phyloP scores from a whole-genome alignment of 2,329 filamentous ascomycete genomes.

The Chrysoporthe austroafricana region DNA sequence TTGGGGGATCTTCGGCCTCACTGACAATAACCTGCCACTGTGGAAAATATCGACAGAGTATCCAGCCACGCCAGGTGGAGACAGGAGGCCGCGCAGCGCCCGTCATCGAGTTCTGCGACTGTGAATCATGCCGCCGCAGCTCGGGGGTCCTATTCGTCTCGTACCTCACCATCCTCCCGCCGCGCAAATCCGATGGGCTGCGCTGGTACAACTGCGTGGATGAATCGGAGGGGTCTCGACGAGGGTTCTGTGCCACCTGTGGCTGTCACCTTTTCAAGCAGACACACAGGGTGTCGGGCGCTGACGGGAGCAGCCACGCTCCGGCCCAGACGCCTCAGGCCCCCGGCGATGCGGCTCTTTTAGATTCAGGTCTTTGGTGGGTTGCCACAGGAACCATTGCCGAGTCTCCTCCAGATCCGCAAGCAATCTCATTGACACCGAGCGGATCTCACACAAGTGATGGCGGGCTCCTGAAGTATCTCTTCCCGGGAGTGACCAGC shows the following conservation, averaged over 20 bases:
- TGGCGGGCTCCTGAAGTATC: constrained; percentile 56
- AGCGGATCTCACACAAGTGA: not conserved
- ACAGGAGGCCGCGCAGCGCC: not conserved
- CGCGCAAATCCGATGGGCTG: constrained; percentile 28
- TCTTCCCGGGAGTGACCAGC: constrained; percentile 42
- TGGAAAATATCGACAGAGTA: not conserved
- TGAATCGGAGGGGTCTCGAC: constrained; percentile 24
- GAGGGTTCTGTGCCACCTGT: constrained; percentile 46
- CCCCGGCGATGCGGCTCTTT: too few species aligned
- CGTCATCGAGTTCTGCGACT: constrained; percentile 34
- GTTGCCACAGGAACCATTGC: constrained; percentile 7
- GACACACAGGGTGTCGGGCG: too few species aligned
- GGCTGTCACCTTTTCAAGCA: constrained; percentile 47
- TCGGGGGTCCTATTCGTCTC: constrained; percentile 45
- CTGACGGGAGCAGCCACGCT: not conserved
- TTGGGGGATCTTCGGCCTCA: not conserved
- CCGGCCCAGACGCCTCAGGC: too few species aligned
- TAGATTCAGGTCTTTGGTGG: not conserved
- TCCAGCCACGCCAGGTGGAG: not conserved
- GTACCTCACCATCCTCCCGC: constrained; percentile 39
- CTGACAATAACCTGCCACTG: constrained; percentile 6
- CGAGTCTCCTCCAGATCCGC: not conserved
- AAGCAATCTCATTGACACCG: not conserved
- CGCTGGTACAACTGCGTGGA: not conserved
- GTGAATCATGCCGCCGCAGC: constrained; percentile 33